Conservation (phyloP, 495 filamentous ascomycete genomes). For the Trichocladium antarcticum region DNA sequence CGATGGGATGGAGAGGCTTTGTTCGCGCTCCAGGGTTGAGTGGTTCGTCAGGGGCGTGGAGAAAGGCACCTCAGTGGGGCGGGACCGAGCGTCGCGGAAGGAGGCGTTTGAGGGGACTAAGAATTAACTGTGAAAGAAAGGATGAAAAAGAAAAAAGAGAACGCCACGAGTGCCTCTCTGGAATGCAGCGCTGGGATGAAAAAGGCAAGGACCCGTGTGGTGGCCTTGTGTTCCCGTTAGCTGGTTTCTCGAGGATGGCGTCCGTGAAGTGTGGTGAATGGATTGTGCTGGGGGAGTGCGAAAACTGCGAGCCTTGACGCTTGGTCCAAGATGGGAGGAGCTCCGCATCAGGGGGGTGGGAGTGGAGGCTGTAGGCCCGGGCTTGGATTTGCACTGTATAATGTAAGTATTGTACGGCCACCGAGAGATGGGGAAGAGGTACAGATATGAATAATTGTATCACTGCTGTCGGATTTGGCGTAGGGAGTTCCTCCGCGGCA, state of each 20-base stretch:
- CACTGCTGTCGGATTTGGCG: too few relatives aligned
- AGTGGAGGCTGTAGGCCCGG: conserved; percentile 11
- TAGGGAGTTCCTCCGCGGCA: too few relatives aligned
- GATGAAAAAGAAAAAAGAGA: background rate
- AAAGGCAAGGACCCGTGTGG: background rate
- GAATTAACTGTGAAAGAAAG: background rate
- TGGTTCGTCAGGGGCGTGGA: conserved; percentile 4
- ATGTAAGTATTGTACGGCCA: background rate
- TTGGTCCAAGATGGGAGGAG: conserved; percentile 11
- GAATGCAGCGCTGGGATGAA: conserved; percentile 3
- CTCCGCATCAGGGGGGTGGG: conserved; percentile 1
- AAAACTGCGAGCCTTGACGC: conserved; percentile 12
- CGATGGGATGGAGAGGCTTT: background rate
- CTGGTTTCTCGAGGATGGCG: background rate
- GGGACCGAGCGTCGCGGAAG: conserved; percentile 16
- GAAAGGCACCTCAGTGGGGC: conserved; percentile 3
- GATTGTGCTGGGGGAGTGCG: conserved; percentile 1
- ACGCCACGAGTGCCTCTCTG: background rate
- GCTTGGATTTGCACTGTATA: conserved; percentile 12
- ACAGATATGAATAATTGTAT: too few relatives aligned
- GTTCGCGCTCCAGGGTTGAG: background rate
- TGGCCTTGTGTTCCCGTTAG: conserved; percentile 1
- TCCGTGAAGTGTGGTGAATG: background rate
- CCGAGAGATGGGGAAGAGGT: background rate
- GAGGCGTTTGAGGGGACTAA: background rate